phyloP scores from a whole-genome alignment of 2,329 filamentous ascomycete species.

The Alternaria triticimaculans region DNA sequence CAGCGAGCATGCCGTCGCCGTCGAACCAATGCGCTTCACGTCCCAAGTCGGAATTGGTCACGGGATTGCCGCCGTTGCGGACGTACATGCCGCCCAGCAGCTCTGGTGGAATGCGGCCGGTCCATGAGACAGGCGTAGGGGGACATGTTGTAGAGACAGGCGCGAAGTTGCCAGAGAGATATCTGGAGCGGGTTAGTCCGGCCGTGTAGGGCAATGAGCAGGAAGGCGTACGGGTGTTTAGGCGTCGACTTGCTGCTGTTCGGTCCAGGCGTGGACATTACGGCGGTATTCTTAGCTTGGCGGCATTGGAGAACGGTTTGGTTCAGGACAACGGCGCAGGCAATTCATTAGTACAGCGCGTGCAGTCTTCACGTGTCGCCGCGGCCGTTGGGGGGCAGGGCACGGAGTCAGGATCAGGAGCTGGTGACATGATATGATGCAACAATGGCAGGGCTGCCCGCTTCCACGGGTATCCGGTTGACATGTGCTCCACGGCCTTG shows the following conservation, averaged over 20 bases:
- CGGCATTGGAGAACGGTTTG: constrained; percentile 18
- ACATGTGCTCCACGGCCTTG: neutral
- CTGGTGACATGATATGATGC: constrained; percentile 21
- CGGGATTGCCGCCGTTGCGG: constrained; percentile 73
- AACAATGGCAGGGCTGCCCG: constrained; percentile 6
- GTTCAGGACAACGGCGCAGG: neutral
- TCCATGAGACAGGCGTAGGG: constrained; percentile 64
- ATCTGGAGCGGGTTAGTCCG: constrained; percentile 48
- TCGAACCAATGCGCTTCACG: constrained; percentile 77
- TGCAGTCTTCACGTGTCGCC: constrained; percentile 9
- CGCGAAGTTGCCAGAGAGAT: constrained; percentile 73
- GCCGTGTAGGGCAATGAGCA: neutral
- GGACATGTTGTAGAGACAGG: constrained; percentile 64
- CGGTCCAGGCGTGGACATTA: constrained; percentile 32
- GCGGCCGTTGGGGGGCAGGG: neutral
- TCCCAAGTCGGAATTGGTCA: constrained; percentile 65
- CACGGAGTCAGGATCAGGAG: neutral
- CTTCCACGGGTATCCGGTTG: neutral
- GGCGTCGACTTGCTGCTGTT: constrained; percentile 25
- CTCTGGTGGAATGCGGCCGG: constrained; percentile 68
- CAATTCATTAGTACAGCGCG: constrained; percentile 9
- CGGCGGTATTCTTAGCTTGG: constrained; percentile 9
- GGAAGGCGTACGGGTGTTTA: constrained; percentile 51
- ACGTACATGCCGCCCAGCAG: constrained; percentile 74
- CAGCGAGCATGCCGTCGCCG: constrained; percentile 76